Percentiles rank a stretch among this genome's conserved stretches.
These are phyloP conservation scores for Globisporangium cystogenes DNA, from an alignment of 352 stramenopile species.

Conservation along the genomic window DNA sequence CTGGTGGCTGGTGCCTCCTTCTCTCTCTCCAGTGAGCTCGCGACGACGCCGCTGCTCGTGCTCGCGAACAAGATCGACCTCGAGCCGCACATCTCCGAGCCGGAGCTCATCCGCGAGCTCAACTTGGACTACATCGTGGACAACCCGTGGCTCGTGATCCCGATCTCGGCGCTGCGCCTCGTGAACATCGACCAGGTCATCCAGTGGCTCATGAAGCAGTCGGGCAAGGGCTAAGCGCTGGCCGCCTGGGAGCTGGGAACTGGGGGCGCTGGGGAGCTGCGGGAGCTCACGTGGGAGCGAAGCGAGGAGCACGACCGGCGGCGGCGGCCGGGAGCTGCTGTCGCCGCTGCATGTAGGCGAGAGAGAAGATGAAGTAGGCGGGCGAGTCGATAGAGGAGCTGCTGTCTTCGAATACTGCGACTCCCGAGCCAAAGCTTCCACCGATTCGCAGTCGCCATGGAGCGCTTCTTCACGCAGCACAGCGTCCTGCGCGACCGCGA, in stretches of 20 bases:
- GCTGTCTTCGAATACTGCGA: background rate
- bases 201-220: conserved; percentile 96
- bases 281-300: too few species aligned
- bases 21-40: conserved; percentile 45
- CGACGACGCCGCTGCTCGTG: conserved; percentile 93
- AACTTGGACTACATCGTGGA: conserved; percentile 99
- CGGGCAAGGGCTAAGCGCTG: conserved; percentile 82
- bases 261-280: too few species aligned
- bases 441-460: conserved; percentile 25
- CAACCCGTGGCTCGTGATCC: conserved; percentile 98
- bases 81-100: conserved; percentile 89
- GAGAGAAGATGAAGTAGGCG: too few species aligned
- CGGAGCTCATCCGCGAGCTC: conserved; percentile 91
- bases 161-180: conserved; percentile 94
- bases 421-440: background rate
- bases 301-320: too few species aligned
- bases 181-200: conserved; percentile 98
- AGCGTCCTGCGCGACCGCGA: conserved; percentile 71
- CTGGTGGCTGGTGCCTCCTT: background rate
- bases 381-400: background rate
- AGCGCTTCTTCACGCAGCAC: conserved; percentile 79
- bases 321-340: too few species aligned
- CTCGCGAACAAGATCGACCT: conserved; percentile 99
- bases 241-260: too few species aligned
- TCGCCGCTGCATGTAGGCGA: background rate